Conservation (phyloP, 2,329 filamentous ascomycete genomes). For the Diaporthe helianthi region DNA sequence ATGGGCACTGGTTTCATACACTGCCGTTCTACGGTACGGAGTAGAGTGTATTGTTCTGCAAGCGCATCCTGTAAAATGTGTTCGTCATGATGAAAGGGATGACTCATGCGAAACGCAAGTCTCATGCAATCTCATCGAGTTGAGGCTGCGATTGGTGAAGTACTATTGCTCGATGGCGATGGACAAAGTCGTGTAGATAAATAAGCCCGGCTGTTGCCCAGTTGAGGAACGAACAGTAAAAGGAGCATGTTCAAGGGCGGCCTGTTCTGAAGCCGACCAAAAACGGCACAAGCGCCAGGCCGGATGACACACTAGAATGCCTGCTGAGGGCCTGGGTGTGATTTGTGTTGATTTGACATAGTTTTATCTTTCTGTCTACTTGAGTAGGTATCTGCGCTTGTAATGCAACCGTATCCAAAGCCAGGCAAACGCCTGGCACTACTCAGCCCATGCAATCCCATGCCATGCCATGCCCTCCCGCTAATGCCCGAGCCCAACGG, state of each 20-base stretch:
- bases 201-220: background rate
- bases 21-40: background rate
- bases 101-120: background rate
- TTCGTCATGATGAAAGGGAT: constrained; percentile 2
- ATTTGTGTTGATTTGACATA: background rate
- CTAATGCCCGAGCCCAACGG: constrained; percentile 26
- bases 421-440: constrained; percentile 8
- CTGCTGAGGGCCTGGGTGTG: background rate
- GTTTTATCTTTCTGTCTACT: background rate
- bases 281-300: background rate
- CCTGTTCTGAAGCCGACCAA: background rate
- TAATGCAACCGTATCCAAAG: background rate
- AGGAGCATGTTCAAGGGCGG: background rate
- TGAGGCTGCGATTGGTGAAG: background rate
- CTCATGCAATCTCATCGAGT: background rate
- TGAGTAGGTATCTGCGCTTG: constrained; percentile 20
- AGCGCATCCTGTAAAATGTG: background rate
- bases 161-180: background rate
- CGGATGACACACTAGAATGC: background rate
- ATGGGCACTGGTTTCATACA: background rate
- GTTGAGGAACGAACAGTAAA: background rate
- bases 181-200: background rate
- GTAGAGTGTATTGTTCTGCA: no score
- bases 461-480: no score
- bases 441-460: background rate